These are phyloP conservation scores for Musa balbisiana DNA, from an alignment of 202 grass and related monocot genomes.

Conservation along the genomic window DNA sequence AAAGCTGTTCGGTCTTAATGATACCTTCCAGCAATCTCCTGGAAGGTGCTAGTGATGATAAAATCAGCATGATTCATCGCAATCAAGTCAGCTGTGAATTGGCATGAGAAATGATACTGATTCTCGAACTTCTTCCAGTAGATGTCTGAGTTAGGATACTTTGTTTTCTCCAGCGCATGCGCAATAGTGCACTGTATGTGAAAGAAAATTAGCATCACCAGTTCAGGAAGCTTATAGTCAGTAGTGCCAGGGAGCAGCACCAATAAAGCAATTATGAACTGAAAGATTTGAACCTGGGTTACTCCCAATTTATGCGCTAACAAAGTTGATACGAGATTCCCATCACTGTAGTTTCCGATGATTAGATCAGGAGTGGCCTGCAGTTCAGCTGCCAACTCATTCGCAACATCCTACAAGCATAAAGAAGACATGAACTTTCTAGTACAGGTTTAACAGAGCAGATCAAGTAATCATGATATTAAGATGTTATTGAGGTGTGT, in stretches of 20 bases:
- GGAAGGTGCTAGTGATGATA: slow-evolving; percentile 98
- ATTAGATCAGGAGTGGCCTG: slow-evolving; percentile 88
- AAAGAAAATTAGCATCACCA: not conserved
- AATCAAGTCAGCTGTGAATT: slow-evolving; percentile 93
- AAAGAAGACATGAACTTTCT: not conserved
- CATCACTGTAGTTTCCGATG: slow-evolving; percentile 98
- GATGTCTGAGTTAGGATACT: slow-evolving; percentile 93
- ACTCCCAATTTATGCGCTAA: slow-evolving; percentile 94
- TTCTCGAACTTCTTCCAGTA: slow-evolving; percentile 99
- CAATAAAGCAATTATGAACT: not conserved
- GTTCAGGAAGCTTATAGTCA: not conserved
- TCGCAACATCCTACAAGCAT: slow-evolving; percentile 72
- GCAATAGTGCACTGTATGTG: slow-evolving; percentile 86
- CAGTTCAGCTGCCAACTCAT: slow-evolving; percentile 84
- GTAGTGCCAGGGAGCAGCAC: not conserved
- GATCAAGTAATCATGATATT: not conserved
- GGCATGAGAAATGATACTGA: slow-evolving; percentile 99
- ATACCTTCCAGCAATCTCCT: slow-evolving; percentile 97
- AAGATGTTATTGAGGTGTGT: slow-evolving; percentile 17
- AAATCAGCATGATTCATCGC: slow-evolving; percentile 99
- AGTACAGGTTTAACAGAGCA: not conserved
- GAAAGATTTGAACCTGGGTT: slow-evolving; percentile 49
- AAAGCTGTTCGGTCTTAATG: not conserved
- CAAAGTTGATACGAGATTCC: slow-evolving; percentile 94
- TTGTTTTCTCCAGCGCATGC: slow-evolving; percentile 96